Conservation (phyloP, 306 rosid species). For the Trifolium fragiferum region DNA sequence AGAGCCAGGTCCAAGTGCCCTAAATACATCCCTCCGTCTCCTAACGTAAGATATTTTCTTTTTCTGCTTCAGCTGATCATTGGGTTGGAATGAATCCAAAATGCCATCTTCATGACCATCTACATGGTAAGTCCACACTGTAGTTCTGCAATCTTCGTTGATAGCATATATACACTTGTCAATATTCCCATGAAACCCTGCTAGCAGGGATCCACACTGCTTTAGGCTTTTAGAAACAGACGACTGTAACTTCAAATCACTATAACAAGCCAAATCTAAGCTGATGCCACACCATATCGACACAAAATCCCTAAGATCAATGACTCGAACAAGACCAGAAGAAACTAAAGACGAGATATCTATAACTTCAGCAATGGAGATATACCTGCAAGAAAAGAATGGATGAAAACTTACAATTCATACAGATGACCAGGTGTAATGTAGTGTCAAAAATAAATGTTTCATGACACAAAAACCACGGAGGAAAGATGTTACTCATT, state of each 20-base stretch:
- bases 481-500: slow-evolving; percentile 28
- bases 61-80: slow-evolving; percentile 72
- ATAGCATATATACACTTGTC: slow-evolving; percentile 71
- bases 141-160: slow-evolving; percentile 78
- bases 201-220: slow-evolving; percentile 67
- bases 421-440: slow-evolving; percentile 6
- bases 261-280: slow-evolving; percentile 57
- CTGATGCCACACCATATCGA: slow-evolving; percentile 71
- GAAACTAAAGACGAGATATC: slow-evolving; percentile 73
- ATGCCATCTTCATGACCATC: slow-evolving; percentile 62
- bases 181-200: slow-evolving; percentile 57
- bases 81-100: slow-evolving; percentile 83
- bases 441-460: slow-evolving; percentile 12
- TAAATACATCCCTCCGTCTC: slow-evolving; percentile 62
- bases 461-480: background rate
- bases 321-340: slow-evolving; percentile 57
- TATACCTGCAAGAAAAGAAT: slow-evolving; percentile 58
- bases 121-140: slow-evolving; percentile 81
- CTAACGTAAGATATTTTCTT: slow-evolving; percentile 74
- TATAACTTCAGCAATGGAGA: slow-evolving; percentile 76
- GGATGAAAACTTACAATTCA: slow-evolving; percentile 1
- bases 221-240: slow-evolving; percentile 54
- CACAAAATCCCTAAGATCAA: slow-evolving; percentile 80
- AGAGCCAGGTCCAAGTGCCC: slow-evolving; percentile 77
- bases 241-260: slow-evolving; percentile 45